A percentile compares a stretch with the other conserved stretches of the same genome.
phyloP scores from a whole-genome alignment of 176 grass and related monocot genomes.

The Calamus simplicifolius region DNA sequence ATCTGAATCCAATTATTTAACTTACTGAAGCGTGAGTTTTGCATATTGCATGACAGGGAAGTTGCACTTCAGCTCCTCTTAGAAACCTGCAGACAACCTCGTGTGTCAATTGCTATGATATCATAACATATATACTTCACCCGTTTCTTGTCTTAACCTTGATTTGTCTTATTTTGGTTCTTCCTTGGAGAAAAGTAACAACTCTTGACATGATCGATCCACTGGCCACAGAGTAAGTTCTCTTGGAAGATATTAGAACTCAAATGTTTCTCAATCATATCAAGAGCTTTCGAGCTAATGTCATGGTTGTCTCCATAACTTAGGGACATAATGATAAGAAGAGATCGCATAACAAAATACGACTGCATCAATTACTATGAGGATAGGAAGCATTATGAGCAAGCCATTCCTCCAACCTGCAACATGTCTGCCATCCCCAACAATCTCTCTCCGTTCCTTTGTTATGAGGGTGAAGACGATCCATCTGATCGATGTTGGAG shows the following conservation, averaged over 20 bases:
- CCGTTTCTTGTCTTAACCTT: not conserved
- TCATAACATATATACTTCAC: too few relatives aligned
- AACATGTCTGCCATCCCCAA: not conserved
- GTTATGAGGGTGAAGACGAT: not conserved
- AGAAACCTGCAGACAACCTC: too few relatives aligned
- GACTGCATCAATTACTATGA: not conserved
- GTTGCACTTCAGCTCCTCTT: too few relatives aligned
- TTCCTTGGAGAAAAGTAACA: not conserved
- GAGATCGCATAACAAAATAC: not conserved
- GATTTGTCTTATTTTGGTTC: not conserved
- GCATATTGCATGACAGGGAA: too few relatives aligned
- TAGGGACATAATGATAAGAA: not conserved
- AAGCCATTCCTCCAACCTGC: not conserved
- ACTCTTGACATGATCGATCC: constrained; percentile 22
- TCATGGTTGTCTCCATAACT: too few relatives aligned
- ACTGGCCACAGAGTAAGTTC: constrained; percentile 26
- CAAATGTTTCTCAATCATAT: too few relatives aligned
- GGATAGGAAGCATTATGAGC: constrained; percentile 7
- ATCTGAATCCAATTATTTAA: too few relatives aligned
- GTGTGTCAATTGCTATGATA: too few relatives aligned
- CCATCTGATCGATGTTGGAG: not conserved
- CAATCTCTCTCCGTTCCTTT: not conserved
- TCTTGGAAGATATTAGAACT: not conserved
- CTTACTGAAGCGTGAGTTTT: too few relatives aligned
- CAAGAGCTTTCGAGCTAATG: too few relatives aligned